Conservation (phyloP, 768 basidiomycete genomes). For the Pluteus cervinus region DNA sequence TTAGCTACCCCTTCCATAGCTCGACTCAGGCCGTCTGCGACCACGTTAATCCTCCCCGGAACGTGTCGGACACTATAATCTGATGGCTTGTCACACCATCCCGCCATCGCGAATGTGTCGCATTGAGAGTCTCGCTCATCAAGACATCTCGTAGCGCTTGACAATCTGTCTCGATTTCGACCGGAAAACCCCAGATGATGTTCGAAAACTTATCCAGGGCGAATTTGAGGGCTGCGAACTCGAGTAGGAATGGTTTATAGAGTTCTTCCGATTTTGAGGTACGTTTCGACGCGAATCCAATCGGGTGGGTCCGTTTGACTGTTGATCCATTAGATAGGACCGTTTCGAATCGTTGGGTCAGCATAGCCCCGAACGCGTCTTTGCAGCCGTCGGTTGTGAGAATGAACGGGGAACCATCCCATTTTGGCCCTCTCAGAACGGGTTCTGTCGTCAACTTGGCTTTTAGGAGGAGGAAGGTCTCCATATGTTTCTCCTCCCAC, state of each 20-base stretch:
- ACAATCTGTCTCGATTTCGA: constrained; percentile 31
- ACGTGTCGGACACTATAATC: constrained; percentile 17
- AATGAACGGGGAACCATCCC: constrained; percentile 25
- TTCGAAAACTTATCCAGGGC: constrained; percentile 23
- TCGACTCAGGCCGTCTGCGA: constrained; percentile 25
- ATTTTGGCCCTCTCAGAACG: constrained; percentile 15
- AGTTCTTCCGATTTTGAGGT: constrained; percentile 22
- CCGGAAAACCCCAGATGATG: constrained; percentile 20
- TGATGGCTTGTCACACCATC: constrained; percentile 23
- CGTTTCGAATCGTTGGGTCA: constrained; percentile 18
- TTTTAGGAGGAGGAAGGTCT: constrained; percentile 23
- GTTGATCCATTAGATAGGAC: constrained; percentile 15
- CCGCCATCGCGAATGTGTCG: constrained; percentile 26
- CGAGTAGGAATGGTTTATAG: constrained; percentile 27
- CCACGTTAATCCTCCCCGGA: constrained; percentile 15
- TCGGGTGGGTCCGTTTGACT: constrained; percentile 15
- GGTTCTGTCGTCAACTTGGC: constrained; percentile 17
- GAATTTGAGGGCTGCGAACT: constrained; percentile 32
- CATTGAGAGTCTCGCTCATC: constrained; percentile 18
- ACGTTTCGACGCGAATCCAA: constrained; percentile 27
- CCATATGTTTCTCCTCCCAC: constrained; percentile 16
- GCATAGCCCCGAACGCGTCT: constrained; percentile 24
- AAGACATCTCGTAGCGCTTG: constrained; percentile 26
- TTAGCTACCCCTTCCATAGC: constrained; percentile 11
- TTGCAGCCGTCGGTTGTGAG: constrained; percentile 31